A percentile compares a stretch with the other conserved stretches of the same genome.
Evolutionary conservation across 2,329 filamentous ascomycete species (phyloP).

Genomic region (Aspergillus hiratsukae): DNA sequence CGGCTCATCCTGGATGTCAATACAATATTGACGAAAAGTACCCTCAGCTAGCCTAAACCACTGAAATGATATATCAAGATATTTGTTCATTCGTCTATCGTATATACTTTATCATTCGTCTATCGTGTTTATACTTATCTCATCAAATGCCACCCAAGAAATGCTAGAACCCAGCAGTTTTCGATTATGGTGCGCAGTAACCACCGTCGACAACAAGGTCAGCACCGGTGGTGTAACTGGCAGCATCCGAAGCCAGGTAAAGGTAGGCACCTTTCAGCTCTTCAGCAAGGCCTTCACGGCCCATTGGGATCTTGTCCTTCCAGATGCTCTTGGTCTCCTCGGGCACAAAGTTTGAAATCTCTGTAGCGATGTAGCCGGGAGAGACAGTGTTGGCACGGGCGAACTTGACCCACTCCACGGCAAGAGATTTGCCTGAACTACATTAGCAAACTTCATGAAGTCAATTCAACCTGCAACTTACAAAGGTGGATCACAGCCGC

Average conservation of each 20-base stretch:
- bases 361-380: slow-evolving; percentile 71
- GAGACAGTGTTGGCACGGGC: slow-evolving; percentile 69
- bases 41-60: background rate
- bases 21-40: no score
- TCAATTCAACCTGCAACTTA: slow-evolving; percentile 39
- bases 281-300: slow-evolving; percentile 64
- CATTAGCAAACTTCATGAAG: background rate
- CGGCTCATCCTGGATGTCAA: no score
- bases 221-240: slow-evolving; percentile 73
- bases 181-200: slow-evolving; percentile 43
- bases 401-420: slow-evolving; percentile 73
- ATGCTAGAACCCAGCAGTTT: no score
- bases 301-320: slow-evolving; percentile 77
- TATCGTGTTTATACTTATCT: background rate
- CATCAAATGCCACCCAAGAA: background rate
- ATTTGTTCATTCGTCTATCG: slow-evolving; percentile 5
- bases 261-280: slow-evolving; percentile 82
- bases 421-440: slow-evolving; percentile 58
- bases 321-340: slow-evolving; percentile 66
- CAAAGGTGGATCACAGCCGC: slow-evolving; percentile 53
- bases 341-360: slow-evolving; percentile 63
- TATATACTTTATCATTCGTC: slow-evolving; percentile 2
- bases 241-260: slow-evolving; percentile 75
- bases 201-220: slow-evolving; percentile 74
- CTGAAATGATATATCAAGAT: no score